Base-by-base conservation (phyloP, 2,329 filamentous ascomycete genomes). In the Arthroderma sp. region DNA sequence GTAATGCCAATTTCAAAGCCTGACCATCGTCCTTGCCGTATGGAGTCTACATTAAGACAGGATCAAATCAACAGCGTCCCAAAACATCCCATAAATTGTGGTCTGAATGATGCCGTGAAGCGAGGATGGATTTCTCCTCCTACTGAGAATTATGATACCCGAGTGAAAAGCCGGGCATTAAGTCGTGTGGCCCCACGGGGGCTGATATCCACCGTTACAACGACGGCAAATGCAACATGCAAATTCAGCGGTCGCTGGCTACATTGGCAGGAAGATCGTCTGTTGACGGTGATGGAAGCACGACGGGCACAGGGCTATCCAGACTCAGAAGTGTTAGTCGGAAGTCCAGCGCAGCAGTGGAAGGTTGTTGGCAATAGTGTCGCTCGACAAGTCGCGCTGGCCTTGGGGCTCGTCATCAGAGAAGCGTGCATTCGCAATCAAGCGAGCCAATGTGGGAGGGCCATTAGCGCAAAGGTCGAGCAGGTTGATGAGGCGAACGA, bases 361-460 rank as follows among this genome's bases (percentile, higher is more conserved):
- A 74, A 71, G 44, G 75, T 85, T 15, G 68, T 88, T 0, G 85
- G 85, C 0, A 93, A 93, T 58, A 84, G 80, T 29, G 85, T 93
- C 0, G 76, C 83, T 2, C 67, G 83, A 6, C 74, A 77, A 27
- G 74, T 85, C 1, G 75, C 83, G 0, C 60, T 86, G 11, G 76
- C 77, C 0, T 58, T 87, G 1, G 85, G 85, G 0, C 55, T 83
- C 4, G 66, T 71, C 6, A 63, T 87, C 8, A 67, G 80, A 5
- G 71, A 80, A 49, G 80, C 80, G 0, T 78, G 65, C 65, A 36
- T 50, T 4, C 29, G 39, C 38, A 47, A 47, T 40, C 33, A 40
- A 28, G n/a, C 15, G 15, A 22, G 15, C 15, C 15, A 22, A 22
- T 22, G 3, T 22, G 15, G 15, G 15, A 22, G 15, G 15, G 15